Percentiles rank a stretch among this genome's conserved stretches.
phyloP scores from a whole-genome alignment of 257 asterid species.

The Paraleonurus japonicus region DNA sequence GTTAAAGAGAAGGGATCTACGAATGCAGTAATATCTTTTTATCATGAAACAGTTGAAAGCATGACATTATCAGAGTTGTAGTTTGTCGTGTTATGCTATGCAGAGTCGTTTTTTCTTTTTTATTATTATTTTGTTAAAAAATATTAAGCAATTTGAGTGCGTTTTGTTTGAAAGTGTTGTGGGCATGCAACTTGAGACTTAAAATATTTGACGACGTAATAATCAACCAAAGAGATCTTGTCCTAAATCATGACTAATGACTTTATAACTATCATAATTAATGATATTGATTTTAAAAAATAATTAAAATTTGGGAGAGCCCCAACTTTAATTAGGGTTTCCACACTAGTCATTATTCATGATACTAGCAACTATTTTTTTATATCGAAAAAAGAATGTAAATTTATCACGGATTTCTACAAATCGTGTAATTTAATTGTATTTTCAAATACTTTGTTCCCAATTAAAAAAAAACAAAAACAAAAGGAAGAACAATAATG shows the following conservation, averaged over 20 bases:
- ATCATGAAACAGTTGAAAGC: neutral
- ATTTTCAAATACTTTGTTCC: too few species aligned
- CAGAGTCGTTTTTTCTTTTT: neutral
- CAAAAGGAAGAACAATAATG: too few species aligned
- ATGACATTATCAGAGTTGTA: neutral
- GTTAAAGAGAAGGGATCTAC: constrained; percentile 38
- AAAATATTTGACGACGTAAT: constrained; percentile 1
- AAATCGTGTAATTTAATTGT: too few species aligned
- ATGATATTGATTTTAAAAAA: neutral
- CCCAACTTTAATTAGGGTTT: neutral
- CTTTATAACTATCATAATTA: neutral
- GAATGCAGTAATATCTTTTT: neutral
- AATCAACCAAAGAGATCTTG: constrained; percentile 16
- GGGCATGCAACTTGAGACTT: constrained; percentile 12
- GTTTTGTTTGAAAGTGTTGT: constrained; percentile 6
- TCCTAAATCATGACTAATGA: neutral
- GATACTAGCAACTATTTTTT: neutral
- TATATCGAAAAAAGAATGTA: too few species aligned
- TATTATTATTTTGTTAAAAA: neutral
- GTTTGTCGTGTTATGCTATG: constrained; percentile 21
- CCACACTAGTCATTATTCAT: neutral
- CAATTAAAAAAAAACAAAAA: too few species aligned
- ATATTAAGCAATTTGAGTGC: neutral
- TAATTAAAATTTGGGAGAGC: neutral
- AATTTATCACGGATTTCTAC: neutral